A percentile compares a stretch with the other conserved stretches of the same genome.
phyloP scores from a whole-genome alignment of 129 eudicot genomes.

The Pulicaria dysenterica region DNA sequence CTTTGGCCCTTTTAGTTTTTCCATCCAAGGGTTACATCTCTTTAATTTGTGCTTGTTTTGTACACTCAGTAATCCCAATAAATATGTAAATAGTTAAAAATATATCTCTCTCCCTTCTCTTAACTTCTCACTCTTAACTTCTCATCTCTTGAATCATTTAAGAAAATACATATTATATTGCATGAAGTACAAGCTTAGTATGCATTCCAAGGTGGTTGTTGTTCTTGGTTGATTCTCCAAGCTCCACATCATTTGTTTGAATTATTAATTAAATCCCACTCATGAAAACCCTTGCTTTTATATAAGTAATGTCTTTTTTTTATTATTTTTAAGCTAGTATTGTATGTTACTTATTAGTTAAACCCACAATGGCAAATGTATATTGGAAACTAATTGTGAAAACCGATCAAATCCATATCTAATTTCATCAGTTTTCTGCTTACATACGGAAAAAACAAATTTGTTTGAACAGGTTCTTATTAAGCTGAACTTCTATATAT shows the following conservation, averaged over 20 bases:
- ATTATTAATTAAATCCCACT: background rate
- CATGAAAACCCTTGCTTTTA: background rate
- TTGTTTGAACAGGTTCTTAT: too few species aligned
- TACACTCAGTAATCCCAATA: slow-evolving; percentile 27
- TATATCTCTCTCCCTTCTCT: background rate
- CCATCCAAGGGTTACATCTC: slow-evolving; percentile 21
- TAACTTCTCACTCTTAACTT: too few species aligned
- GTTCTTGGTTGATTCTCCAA: slow-evolving; percentile 13
- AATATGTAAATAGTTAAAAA: slow-evolving; percentile 22
- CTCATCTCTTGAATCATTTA: background rate
- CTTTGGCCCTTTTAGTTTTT: slow-evolving; percentile 30
- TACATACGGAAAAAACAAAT: too few species aligned
- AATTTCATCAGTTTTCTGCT: too few species aligned
- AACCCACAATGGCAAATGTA: too few species aligned
- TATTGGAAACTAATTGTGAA: too few species aligned
- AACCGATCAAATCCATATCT: too few species aligned
- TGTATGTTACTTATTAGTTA: too few species aligned
- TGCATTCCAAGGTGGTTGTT: background rate
- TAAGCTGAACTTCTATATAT: too few species aligned
- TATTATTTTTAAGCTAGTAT: too few species aligned
- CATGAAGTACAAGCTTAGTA: slow-evolving; percentile 24
- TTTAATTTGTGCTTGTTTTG: background rate
- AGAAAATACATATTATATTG: slow-evolving; percentile 1
- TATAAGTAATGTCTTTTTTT: too few species aligned
- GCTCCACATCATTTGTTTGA: slow-evolving; percentile 26